A percentile compares a stretch with the other conserved stretches of the same genome.
phyloP scores from a whole-genome alignment of 2,329 filamentous ascomycete species.

The Fusarium sp. region DNA sequence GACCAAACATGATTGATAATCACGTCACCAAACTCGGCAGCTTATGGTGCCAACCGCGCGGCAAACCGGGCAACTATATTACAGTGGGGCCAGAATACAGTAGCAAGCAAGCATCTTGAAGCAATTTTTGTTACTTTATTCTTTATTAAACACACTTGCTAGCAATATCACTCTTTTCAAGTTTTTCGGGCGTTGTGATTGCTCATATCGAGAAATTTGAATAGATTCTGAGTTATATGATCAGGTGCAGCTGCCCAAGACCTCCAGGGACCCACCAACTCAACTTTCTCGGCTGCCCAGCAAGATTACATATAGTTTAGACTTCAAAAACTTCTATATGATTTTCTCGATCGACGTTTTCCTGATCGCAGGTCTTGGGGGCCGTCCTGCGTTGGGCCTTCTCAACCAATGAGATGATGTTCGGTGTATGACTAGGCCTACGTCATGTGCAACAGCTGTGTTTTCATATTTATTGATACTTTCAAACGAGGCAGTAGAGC shows the following conservation, averaged over 20 bases:
- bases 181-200: too few species aligned
- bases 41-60: conserved; percentile 1
- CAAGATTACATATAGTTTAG: too few species aligned
- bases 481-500: background rate
- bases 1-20: conserved; percentile 10
- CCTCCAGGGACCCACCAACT: too few species aligned
- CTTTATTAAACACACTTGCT: background rate
- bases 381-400: background rate
- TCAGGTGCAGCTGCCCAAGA: too few species aligned
- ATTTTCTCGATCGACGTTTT: too few species aligned
- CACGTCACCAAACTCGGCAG: background rate
- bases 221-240: too few species aligned
- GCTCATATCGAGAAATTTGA: background rate
- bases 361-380: background rate
- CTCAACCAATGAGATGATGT: background rate
- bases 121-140: background rate
- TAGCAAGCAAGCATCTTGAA: background rate
- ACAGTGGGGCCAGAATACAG: background rate
- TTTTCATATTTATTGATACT: background rate
- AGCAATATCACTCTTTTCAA: too few species aligned
- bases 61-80: background rate
- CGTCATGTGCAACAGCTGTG: background rate
- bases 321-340: too few species aligned
- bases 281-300: too few species aligned
- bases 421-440: background rate